Percentiles rank a stretch among this genome's conserved stretches.
Evolutionary conservation across 83 land plant species (phyloP).

Genomic region (Picea abies): DNA sequence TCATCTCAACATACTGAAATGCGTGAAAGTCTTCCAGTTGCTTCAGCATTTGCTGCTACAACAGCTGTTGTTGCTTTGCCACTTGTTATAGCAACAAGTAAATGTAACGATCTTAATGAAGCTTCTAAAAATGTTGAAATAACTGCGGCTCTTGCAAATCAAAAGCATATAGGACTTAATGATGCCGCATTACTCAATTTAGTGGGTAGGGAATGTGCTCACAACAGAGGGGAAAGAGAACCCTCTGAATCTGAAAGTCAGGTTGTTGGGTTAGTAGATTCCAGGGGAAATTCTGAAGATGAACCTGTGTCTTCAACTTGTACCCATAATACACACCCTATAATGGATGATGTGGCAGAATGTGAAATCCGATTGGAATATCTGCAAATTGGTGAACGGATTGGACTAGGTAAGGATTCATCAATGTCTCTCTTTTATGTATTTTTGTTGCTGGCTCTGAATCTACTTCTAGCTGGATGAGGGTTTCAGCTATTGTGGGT

Average conservation of each 20-base stretch:
- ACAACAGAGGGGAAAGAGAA: background rate
- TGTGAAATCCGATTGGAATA: slow-evolving; percentile 87
- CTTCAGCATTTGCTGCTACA: slow-evolving; percentile 17
- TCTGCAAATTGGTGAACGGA: slow-evolving; percentile 79
- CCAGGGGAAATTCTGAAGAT: background rate
- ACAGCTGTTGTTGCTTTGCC: slow-evolving; percentile 16
- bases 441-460: no score
- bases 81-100: background rate
- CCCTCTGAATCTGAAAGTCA: background rate
- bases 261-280: background rate
- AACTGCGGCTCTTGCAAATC: slow-evolving; percentile 5
- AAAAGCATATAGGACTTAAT: background rate
- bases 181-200: background rate
- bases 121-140: background rate
- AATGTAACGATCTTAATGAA: slow-evolving; percentile 3
- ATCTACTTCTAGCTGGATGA: no score
- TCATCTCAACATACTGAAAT: slow-evolving; percentile 5
- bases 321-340: slow-evolving; percentile 8
- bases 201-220: background rate
- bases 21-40: slow-evolving; percentile 18
- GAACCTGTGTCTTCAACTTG: background rate
- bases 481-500: background rate
- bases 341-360: slow-evolving; percentile 57
- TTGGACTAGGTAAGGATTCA: slow-evolving; percentile 73
- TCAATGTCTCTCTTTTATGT: background rate